A percentile compares a stretch with the other conserved stretches of the same genome.
These are phyloP conservation scores for Alternaria atra DNA, from an alignment of 2,329 filamentous ascomycete genomes.

Conservation along the genomic window DNA sequence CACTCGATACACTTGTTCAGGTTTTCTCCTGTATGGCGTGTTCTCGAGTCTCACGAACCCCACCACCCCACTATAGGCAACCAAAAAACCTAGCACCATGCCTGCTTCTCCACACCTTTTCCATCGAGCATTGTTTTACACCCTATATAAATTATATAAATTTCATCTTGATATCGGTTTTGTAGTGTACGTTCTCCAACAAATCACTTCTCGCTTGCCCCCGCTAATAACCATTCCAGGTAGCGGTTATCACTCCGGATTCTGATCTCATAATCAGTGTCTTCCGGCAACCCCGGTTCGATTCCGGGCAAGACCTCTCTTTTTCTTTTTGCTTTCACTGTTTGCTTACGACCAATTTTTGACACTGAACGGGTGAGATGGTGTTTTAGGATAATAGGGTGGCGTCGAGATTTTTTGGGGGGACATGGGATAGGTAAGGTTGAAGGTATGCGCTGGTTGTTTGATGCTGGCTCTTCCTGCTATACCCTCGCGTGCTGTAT, in stretches of 20 bases:
- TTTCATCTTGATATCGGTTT: conserved; percentile 9
- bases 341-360: too few relatives aligned
- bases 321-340: background rate
- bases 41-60: background rate
- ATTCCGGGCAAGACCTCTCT: conserved; percentile 33
- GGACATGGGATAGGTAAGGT: too few relatives aligned
- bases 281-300: conserved; percentile 39
- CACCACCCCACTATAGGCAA: background rate
- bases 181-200: conserved; percentile 24
- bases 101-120: too few relatives aligned
- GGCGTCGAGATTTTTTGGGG: background rate
- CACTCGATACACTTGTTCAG: too few relatives aligned
- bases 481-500: background rate
- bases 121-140: background rate
- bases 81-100: too few relatives aligned
- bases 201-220: conserved; percentile 1
- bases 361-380: too few relatives aligned
- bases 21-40: too few relatives aligned
- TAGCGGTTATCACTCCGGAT: conserved; percentile 42
- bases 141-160: background rate
- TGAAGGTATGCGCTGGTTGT: too few relatives aligned
- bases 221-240: conserved; percentile 12
- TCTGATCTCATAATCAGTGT: conserved; percentile 27
- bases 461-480: too few relatives aligned
- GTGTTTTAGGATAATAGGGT: background rate